phyloP scores from a whole-genome alignment of 2,329 filamentous ascomycete species.

The Sporothrix pallida region DNA sequence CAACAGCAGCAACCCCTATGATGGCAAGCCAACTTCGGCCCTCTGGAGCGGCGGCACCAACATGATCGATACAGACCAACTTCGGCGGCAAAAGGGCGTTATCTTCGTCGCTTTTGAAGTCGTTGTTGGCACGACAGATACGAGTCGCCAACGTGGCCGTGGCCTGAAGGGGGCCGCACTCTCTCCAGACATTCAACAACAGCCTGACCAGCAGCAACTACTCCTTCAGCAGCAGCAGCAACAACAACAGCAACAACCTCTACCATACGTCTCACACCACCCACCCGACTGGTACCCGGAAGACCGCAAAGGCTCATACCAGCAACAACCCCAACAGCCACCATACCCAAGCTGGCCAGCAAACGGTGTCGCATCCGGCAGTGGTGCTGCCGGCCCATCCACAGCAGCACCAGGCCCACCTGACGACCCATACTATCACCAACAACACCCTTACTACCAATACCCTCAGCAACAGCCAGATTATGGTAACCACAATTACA shows the following conservation, averaged over 20 bases:
- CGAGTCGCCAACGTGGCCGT: slow-evolving; percentile 58
- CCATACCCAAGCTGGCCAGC: slow-evolving; percentile 26
- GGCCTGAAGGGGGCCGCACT: slow-evolving; percentile 7
- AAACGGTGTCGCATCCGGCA: slow-evolving; percentile 22
- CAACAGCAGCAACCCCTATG: slow-evolving; percentile 43
- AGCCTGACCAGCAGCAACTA: slow-evolving; percentile 29
- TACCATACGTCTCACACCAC: slow-evolving; percentile 34
- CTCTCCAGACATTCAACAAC: slow-evolving; percentile 4
- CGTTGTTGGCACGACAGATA: slow-evolving; percentile 84
- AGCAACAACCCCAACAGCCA: slow-evolving; percentile 27
- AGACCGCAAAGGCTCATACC: slow-evolving; percentile 40
- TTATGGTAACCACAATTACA: background rate
- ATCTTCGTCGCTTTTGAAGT: slow-evolving; percentile 86
- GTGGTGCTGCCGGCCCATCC: slow-evolving; percentile 11
- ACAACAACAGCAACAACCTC: slow-evolving; percentile 36
- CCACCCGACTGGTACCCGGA: slow-evolving; percentile 33
- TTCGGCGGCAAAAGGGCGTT: slow-evolving; percentile 90
- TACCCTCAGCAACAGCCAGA: slow-evolving; percentile 16
- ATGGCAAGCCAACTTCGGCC: slow-evolving; percentile 32
- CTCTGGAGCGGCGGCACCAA: slow-evolving; percentile 41
- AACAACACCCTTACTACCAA: slow-evolving; percentile 18
- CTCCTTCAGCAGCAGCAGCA: slow-evolving; percentile 38
- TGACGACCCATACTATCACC: slow-evolving; percentile 12
- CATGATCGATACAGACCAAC: slow-evolving; percentile 84
- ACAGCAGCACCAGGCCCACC: background rate